Percentiles rank a stretch among this genome's conserved stretches.
Conservation (phyloP, 2,329 filamentous ascomycete genomes). For the Bipolaris victoriae region DNA sequence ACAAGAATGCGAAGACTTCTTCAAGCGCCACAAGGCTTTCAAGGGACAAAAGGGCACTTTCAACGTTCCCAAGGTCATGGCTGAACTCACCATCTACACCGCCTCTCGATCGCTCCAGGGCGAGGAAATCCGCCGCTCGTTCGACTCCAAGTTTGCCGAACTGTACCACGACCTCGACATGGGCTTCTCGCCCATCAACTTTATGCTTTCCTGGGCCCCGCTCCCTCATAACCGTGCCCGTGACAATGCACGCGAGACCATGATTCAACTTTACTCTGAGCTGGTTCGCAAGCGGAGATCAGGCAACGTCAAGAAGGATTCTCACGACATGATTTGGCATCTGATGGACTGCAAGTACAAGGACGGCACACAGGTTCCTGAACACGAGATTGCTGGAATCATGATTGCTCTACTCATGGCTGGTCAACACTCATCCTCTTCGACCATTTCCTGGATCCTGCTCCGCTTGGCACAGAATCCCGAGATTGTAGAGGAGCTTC, state of each 20-base stretch:
- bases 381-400: slow-evolving; percentile 86
- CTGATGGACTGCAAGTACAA: slow-evolving; percentile 87
- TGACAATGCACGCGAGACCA: slow-evolving; percentile 78
- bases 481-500: slow-evolving; percentile 78
- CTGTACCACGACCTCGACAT: slow-evolving; percentile 90
- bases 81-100: slow-evolving; percentile 88
- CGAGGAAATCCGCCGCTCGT: slow-evolving; percentile 78
- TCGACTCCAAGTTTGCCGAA: slow-evolving; percentile 79
- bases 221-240: slow-evolving; percentile 86
- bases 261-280: slow-evolving; percentile 81
- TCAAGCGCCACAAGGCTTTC: slow-evolving; percentile 71
- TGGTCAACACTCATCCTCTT: slow-evolving; percentile 86
- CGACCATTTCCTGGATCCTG: slow-evolving; percentile 84
- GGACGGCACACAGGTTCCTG: slow-evolving; percentile 77
- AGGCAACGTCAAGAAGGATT: slow-evolving; percentile 56
- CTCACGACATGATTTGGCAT: slow-evolving; percentile 84
- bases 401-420: slow-evolving; percentile 95
- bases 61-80: slow-evolving; percentile 76
- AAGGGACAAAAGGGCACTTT: slow-evolving; percentile 71
- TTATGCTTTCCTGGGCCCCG: slow-evolving; percentile 86
- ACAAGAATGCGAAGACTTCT: slow-evolving; percentile 73
- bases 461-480: slow-evolving; percentile 79
- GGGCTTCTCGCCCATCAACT: slow-evolving; percentile 89
- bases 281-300: slow-evolving; percentile 76
- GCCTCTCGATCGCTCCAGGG: slow-evolving; percentile 86